Evolutionary conservation across 1,139 yeast species (phyloP), one percentile per base, ranked within the genome.

Genomic region (Candida sanyaensis): DNA sequence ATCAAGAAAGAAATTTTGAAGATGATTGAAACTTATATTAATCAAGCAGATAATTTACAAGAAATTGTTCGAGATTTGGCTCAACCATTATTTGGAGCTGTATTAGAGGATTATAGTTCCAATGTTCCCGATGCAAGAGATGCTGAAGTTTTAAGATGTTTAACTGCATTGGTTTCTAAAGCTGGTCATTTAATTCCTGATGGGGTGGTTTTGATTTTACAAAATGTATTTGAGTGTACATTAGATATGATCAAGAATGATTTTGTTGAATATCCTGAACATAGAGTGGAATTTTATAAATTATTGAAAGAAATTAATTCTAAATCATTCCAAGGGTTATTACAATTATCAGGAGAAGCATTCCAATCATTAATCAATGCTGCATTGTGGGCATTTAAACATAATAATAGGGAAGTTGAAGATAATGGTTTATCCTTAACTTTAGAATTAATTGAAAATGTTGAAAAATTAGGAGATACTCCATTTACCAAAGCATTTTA

Each of bases 81-180:
- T 3, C 90, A 89, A 56, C 96, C 96, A 41, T 74, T 95, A 60
- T 80, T 95, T 58, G 80, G 81, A 38, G 91, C 97, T 0, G 95
- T 91, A 13, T 79, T 95, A 56, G 95, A 88, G 54, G 99, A 95
- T 68, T 95, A 95, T 70, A 83, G 83, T 61, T 75, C 83, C 17
- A 89, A 89, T 61, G 96, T 91, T 33, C 96, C 99, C 4, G 96
- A 90, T 71, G 97, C 98, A 6, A 85, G 99, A 63, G 99, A 95
- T 71, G 96, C 97, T 5, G 99, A 95, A 71, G 99, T 93, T 4
- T 78, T 93, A 64, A 89, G 88, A 68, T 91, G 98, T 78, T 86
- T 93, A 83, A 84, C 96, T 13, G 91, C 97, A 1, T 81, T 95
- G 53, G 95, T 93, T 23, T 75, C 83, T 32, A 86, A 91, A 64